Evolutionary conservation across 331 rosid genomes (phyloP).

Genomic region (Cydonia oblonga): DNA sequence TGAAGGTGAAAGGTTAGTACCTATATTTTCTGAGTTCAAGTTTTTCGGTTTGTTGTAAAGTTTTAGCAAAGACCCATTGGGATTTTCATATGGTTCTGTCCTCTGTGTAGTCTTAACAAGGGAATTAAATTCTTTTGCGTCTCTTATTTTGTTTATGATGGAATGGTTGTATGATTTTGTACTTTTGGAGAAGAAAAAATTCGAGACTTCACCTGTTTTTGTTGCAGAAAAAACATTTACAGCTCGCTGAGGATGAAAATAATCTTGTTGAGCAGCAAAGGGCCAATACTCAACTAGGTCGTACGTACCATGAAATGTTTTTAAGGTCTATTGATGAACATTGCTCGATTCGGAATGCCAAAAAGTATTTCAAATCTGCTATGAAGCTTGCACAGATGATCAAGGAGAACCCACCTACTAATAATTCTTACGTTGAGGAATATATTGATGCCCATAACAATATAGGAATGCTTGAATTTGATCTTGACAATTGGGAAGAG

Average conservation of each 20-base stretch:
- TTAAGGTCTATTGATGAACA: slow-evolving; percentile 51
- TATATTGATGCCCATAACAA: slow-evolving; percentile 79
- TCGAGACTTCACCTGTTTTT: neutral
- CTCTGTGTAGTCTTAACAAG: neutral
- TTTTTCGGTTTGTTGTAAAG: neutral
- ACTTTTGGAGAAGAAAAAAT: neutral
- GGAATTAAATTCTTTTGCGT: neutral
- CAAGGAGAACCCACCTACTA: slow-evolving; percentile 48
- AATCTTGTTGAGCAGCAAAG: slow-evolving; percentile 83
- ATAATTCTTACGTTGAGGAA: slow-evolving; percentile 49
- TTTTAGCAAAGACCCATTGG: too few species aligned
- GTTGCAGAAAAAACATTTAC: slow-evolving; percentile 67
- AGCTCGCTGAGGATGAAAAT: slow-evolving; percentile 56
- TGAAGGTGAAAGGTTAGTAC: slow-evolving; percentile 16
- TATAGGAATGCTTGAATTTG: slow-evolving; percentile 81
- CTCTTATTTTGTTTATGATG: neutral
- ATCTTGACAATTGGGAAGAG: slow-evolving; percentile 61
- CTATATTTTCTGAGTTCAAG: neutral
- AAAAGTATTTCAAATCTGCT: slow-evolving; percentile 61
- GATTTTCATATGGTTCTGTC: neutral
- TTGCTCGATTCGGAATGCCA: slow-evolving; percentile 51
- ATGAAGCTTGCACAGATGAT: slow-evolving; percentile 59
- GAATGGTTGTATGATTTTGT: neutral
- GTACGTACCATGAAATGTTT: slow-evolving; percentile 67
- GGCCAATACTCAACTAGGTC: slow-evolving; percentile 87